Evolutionary conservation across 2,329 filamentous ascomycete genomes (phyloP).

Genomic region (Epichloe sylvatica): DNA sequence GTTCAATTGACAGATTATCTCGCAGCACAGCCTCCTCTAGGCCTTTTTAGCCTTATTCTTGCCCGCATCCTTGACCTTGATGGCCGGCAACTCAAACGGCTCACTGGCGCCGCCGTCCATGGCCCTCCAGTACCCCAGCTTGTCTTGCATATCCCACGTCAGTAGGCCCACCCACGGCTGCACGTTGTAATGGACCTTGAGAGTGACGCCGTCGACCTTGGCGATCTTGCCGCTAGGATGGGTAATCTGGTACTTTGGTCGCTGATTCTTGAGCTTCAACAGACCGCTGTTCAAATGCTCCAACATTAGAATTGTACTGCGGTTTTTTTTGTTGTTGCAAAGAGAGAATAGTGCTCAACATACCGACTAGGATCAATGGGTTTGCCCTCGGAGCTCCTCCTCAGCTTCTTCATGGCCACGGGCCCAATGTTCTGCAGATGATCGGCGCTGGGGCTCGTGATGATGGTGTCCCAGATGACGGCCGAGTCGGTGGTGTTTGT

Average conservation of each 20-base stretch:
- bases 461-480: slow-evolving; percentile 93
- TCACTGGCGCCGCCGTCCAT: slow-evolving; percentile 51
- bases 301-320: no score
- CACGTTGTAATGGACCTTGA: slow-evolving; percentile 87
- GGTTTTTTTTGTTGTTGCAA: background rate
- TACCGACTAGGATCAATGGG: slow-evolving; percentile 44
- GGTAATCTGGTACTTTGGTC: slow-evolving; percentile 93
- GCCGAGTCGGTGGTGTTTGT: slow-evolving; percentile 47
- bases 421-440: slow-evolving; percentile 48
- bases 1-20: no score
- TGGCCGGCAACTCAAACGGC: slow-evolving; percentile 47
- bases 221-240: slow-evolving; percentile 72
- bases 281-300: slow-evolving; percentile 40
- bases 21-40: background rate
- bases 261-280: slow-evolving; percentile 67
- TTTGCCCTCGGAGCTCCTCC: slow-evolving; percentile 45
- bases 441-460: slow-evolving; percentile 57
- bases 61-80: slow-evolving; percentile 38
- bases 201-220: slow-evolving; percentile 55
- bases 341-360: slow-evolving; percentile 6
- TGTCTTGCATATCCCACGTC: slow-evolving; percentile 57
- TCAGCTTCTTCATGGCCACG: slow-evolving; percentile 47
- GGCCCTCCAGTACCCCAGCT: slow-evolving; percentile 49
- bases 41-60: slow-evolving; percentile 9
- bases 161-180: slow-evolving; percentile 90